Conservation (phyloP, 148 eudicot genomes). For the Rheum nobile region DNA sequence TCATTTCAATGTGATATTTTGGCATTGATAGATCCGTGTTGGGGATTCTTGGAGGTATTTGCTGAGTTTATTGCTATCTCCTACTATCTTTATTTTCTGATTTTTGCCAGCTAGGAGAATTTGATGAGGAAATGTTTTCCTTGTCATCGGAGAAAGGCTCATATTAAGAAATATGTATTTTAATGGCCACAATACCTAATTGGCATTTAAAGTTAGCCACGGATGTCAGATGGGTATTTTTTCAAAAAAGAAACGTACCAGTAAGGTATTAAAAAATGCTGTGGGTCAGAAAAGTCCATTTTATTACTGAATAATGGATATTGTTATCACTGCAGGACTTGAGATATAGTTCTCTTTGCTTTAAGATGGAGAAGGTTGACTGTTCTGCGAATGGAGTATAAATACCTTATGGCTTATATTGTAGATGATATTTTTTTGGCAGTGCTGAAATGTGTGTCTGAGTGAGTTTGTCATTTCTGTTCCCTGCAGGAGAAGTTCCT, state of each 20-base stretch:
- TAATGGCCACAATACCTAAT: no score
- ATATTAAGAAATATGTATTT: background rate
- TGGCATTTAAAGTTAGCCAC: background rate
- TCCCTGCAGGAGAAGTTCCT: conserved; percentile 56
- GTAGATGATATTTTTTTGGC: background rate
- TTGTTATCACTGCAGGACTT: background rate
- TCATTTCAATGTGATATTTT: background rate
- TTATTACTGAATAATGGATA: background rate
- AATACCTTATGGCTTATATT: background rate
- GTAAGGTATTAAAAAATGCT: background rate
- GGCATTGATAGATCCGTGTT: background rate
- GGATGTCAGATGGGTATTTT: background rate
- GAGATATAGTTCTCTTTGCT: background rate
- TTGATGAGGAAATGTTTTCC: background rate
- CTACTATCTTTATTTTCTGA: background rate
- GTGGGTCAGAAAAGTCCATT: background rate
- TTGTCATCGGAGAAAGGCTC: background rate
- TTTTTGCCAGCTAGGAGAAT: background rate
- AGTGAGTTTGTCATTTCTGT: conserved; percentile 2
- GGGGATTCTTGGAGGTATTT: background rate
- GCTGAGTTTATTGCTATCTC: background rate
- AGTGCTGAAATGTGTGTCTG: background rate
- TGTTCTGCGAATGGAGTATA: background rate
- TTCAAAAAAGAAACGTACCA: background rate
- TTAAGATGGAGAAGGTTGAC: background rate